Evolutionary conservation across 768 basidiomycete species (phyloP).

Genomic region (Boletus eberwhitei): DNA sequence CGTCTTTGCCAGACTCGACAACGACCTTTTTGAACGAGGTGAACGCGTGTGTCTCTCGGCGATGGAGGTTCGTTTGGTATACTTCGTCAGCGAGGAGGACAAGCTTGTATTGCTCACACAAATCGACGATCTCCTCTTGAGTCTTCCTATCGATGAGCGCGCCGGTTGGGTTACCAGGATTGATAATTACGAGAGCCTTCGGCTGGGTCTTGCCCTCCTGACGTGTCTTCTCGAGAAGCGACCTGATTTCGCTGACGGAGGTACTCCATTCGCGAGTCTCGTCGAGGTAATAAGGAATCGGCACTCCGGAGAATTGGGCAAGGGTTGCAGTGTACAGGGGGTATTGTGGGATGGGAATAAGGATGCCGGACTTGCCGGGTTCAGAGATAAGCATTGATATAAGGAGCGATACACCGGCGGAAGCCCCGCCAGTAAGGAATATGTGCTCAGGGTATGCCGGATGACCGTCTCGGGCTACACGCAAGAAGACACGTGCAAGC

Average conservation of each 20-base stretch:
- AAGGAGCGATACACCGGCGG: constrained; percentile 86
- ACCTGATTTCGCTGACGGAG: constrained; percentile 60
- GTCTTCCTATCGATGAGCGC: constrained; percentile 69
- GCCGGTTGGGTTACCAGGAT: constrained; percentile 98
- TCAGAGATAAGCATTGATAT: constrained; percentile 74
- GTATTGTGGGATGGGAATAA: constrained; percentile 98
- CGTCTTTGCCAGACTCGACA: constrained; percentile 50
- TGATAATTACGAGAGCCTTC: constrained; percentile 93
- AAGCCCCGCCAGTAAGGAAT: constrained; percentile 94
- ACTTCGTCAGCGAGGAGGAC: constrained; percentile 97
- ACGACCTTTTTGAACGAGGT: constrained; percentile 92
- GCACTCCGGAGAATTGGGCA: constrained; percentile 74
- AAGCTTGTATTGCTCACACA: constrained; percentile 83
- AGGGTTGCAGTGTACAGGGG: constrained; percentile 96
- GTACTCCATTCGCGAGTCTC: constrained; percentile 84
- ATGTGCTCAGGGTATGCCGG: constrained; percentile 80
- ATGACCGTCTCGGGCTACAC: constrained; percentile 82
- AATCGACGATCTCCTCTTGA: constrained; percentile 70
- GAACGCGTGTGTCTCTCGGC: constrained; percentile 65
- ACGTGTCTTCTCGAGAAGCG: constrained; percentile 62
- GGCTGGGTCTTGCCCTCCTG: constrained; percentile 54
- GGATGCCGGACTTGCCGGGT: constrained; percentile 62
- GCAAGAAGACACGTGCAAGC: neutral
- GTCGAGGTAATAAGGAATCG: constrained; percentile 87
- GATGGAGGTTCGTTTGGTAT: constrained; percentile 94